Evolutionary conservation across 148 eudicot species (phyloP), one percentile per base, ranked within the genome.

Genomic region (Rhododendron ovatum): DNA sequence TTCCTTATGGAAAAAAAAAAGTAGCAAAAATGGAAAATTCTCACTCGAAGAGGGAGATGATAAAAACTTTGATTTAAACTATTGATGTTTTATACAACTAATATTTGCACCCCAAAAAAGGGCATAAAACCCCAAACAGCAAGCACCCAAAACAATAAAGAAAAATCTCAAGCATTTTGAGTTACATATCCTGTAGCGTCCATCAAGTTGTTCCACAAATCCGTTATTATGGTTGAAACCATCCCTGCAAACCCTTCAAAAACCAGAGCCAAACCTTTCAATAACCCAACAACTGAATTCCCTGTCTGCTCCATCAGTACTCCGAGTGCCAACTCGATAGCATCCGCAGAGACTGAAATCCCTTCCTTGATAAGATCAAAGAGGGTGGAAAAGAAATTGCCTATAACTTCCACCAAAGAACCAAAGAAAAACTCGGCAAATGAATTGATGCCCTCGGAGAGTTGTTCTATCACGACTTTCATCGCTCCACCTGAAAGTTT

Each of bases 391-490:
- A 91, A 18, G 53, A 89, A 18, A 79, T 47, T 47, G 37, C 18
- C 3, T 3, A 28, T 1, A 8, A 28, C 75, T 11, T 69, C 75
- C 17, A 69, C 37, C 37, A 69, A 13, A 69, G 11, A 6, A 53
- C 78, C 85, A 71, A 90, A 89, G 15, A 90, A 89, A 1, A 87
- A 89, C 84, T 90, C 90, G 8, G 92, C 93, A 0, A 92, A 92
- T 12, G 45, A 10, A 13, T 28, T 69, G 75, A 69, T 11, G 75
- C 17, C 7, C 4, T 1, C 37, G 17, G 6, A 28, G 75, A 28
- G 37, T 28, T 69, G 18, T 12, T 69, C 37, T 12, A 28, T 0
- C 37, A 0, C 4, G 75, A 1, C 37, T 69, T 69, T 12, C 18
- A 69, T 4, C 12, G 37, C 75, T 69, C 18, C 75, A 1, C 37